Evolutionary conservation across 1,139 yeast genomes (phyloP).

Genomic region (Blastobotrys indianensis): DNA sequence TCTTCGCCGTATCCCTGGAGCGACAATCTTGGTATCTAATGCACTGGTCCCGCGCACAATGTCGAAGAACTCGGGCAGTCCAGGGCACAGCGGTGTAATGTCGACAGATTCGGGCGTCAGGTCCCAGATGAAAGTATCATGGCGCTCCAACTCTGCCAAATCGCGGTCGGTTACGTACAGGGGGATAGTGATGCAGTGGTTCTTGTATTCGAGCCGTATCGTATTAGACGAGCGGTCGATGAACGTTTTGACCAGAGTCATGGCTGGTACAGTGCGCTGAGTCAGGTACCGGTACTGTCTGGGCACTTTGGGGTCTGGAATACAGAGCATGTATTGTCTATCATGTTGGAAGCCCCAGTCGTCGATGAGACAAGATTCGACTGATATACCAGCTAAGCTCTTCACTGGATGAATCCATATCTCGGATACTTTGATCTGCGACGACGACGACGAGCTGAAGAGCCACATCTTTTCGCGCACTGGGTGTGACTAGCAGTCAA

Average conservation of each 20-base stretch:
- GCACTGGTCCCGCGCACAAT: conserved; percentile 16
- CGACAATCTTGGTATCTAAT: conserved; percentile 28
- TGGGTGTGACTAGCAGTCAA: too few relatives aligned
- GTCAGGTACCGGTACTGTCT: conserved; percentile 31
- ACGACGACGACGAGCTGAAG: not conserved
- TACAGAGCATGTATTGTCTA: conserved; percentile 38
- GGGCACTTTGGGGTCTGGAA: conserved; percentile 20
- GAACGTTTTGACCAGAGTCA: conserved; percentile 31
- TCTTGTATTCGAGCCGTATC: conserved; percentile 29
- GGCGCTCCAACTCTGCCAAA: conserved; percentile 1
- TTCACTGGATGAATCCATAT: conserved; percentile 40
- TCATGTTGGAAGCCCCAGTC: conserved; percentile 40
- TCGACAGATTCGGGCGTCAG: conserved; percentile 16
- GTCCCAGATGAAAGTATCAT: conserved; percentile 16
- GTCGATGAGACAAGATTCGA: conserved; percentile 34
- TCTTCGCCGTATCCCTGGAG: conserved; percentile 33
- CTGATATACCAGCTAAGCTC: conserved; percentile 35
- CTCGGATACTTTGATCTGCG: conserved; percentile 15
- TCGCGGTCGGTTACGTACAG: conserved; percentile 23
- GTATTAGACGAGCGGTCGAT: conserved; percentile 24
- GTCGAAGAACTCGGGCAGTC: conserved; percentile 14
- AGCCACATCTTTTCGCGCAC: too few relatives aligned
- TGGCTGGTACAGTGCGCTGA: conserved; percentile 33
- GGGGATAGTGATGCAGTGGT: conserved; percentile 16
- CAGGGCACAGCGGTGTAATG: conserved; percentile 14